Base-by-base conservation (phyloP, 805 yeast genomes). In the Saccharomycopsis babjevae region DNA sequence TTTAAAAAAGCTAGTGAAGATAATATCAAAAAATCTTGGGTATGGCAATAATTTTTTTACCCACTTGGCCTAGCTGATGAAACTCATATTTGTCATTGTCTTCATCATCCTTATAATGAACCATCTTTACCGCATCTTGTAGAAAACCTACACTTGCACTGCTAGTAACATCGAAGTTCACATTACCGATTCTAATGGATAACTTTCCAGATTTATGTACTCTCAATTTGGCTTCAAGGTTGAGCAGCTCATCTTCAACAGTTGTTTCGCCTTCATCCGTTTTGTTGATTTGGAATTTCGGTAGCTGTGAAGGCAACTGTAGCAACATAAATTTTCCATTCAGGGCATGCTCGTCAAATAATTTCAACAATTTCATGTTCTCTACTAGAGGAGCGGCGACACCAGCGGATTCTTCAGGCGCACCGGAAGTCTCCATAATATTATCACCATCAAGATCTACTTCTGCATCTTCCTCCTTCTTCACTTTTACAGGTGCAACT, bases 151-250 rank as follows among this genome's bases (percentile, higher is more conserved):
- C 71, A 13, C 84, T 79, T 2, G 89, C 83, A 16, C 97, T 97
- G 67, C 81, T 79, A 4, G 84, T 76, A 25, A 91, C 83, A 61
- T 86, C 89, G 78, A 85, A 79, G 2, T 81, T 77, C 7, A 83
- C 80, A 58, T 83, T 81, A 15, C 96, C 97, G 43, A 93, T 74
- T 62, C 83, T 80, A 71, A 92, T 79, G 3, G 96, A 79, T 22
- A 90, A 71, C 69, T 82, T 88, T 2, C 98, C 98, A 1, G 97
- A 89, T 68, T 85, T 82, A 71, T 92, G 97, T 55, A 85, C 77
- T 60, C 93, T 97, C 97, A 43, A 90, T 77, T 59, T 77, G 77
- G 1, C 97, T 97, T 46, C 74, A 72, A 18, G 58, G 0, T 59
- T 63, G 22, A 40, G 59, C 43, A 38, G 10, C 30, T 58, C 56